Base-by-base conservation (phyloP, 2,329 filamentous ascomycete species). In the Ophiostoma sp. region DNA sequence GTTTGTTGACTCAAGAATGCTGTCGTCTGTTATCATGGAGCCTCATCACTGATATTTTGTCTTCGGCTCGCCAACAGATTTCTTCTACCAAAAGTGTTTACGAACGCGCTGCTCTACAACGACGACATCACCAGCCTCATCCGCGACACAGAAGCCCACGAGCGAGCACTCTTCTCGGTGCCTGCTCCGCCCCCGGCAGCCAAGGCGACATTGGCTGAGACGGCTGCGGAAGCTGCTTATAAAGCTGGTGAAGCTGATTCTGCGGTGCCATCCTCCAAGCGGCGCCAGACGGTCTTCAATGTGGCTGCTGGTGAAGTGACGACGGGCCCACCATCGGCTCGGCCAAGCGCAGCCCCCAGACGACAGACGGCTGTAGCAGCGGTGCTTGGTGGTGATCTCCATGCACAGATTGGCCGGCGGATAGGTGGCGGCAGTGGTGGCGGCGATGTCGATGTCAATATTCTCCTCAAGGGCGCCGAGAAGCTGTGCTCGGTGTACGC, bases 41-140 rank as follows among this genome's bases (percentile, higher is more conserved):
- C n/a, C n/a, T 33, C 22, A 33, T 57, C 17, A n/a, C 19, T 25
- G 6, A 70, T 74, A 22, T 69, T 25, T 59, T 2, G 1, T n/a
- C 11, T 28, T 36, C 33, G 33, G 33, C 52, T 15, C n/a, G n/a
- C n/a, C 9, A 9, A n/a, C 76, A 97, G 94, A 45, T 98, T 98
- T 78, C 93, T 93, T 55, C 89, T 89, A 1, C 93, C 95, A n/a
- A 97, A 93, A 79, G 94, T 96, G 79, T 99, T 98, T 84, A 96
- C 95, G 77, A 98, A 97, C 81, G 94, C 96, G 45, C 88, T 99
- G 52, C 90, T 98, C 68, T 91, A 92, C 73, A 91, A 91, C 77
- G 91, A 95, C 82, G 96, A 99, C 82, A 98, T 99, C 78, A 98
- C 96, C 3, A 89, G 93, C 15, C 85, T 99, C 66, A 98, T 99